These are phyloP conservation scores for Scolecobasidium constrictum DNA, from an alignment of 2,329 filamentous ascomycete genomes.

Conservation along the genomic window DNA sequence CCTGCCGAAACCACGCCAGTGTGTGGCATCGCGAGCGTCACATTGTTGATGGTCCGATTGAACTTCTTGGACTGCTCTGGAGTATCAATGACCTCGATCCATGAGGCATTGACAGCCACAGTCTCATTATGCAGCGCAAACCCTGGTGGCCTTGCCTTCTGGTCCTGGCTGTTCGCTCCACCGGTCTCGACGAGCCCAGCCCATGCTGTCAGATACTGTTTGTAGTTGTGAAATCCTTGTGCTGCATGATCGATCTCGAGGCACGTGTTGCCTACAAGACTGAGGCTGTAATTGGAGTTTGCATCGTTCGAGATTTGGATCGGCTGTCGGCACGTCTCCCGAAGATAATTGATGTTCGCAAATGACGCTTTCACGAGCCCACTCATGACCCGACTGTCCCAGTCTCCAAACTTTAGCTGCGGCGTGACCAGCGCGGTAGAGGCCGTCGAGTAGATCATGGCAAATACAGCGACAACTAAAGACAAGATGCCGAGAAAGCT, in stretches of 20 bases:
- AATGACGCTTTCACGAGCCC: slow-evolving; percentile 52
- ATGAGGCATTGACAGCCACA: slow-evolving; percentile 57
- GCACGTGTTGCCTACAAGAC: slow-evolving; percentile 41
- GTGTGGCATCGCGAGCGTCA: slow-evolving; percentile 69
- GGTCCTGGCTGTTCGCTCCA: slow-evolving; percentile 27
- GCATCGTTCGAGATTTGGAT: slow-evolving; percentile 35
- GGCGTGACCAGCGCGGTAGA: slow-evolving; percentile 66
- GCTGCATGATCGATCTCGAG: slow-evolving; percentile 60
- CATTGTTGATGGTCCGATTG: slow-evolving; percentile 58
- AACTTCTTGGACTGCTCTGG: slow-evolving; percentile 35
- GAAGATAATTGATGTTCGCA: slow-evolving; percentile 49
- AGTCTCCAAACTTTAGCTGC: slow-evolving; percentile 50
- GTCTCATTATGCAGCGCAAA: slow-evolving; percentile 60
- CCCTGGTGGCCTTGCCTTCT: slow-evolving; percentile 44
- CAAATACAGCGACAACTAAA: slow-evolving; percentile 52
- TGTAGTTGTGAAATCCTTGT: slow-evolving; percentile 58
- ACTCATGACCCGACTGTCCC: slow-evolving; percentile 38
- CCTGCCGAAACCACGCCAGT: slow-evolving; percentile 57
- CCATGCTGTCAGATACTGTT: slow-evolving; percentile 51
- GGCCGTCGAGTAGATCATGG: slow-evolving; percentile 66
- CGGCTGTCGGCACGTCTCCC: slow-evolving; percentile 49
- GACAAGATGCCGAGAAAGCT: slow-evolving; percentile 55
- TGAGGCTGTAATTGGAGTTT: slow-evolving; percentile 7
- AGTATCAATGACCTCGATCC: slow-evolving; percentile 54
- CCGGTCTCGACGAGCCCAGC: slow-evolving; percentile 32